Percentiles rank a stretch among this genome's conserved stretches.
Evolutionary conservation across 2,329 filamentous ascomycete genomes (phyloP).

Genomic region (Botrytis tulipae): DNA sequence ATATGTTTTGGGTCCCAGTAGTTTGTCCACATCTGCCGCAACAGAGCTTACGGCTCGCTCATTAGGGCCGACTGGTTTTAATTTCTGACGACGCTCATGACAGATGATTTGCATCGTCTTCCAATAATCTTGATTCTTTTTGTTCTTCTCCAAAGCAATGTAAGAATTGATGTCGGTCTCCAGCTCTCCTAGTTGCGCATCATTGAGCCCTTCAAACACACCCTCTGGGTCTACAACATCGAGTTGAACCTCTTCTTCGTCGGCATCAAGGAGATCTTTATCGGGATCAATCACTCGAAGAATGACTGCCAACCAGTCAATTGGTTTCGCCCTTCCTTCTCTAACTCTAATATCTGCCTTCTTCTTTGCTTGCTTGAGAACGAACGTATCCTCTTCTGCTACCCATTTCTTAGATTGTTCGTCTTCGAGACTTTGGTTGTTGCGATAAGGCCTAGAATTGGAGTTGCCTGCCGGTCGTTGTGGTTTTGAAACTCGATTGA

Average conservation of each 20-base stretch:
- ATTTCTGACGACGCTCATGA: conserved; percentile 68
- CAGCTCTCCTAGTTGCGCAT: conserved; percentile 68
- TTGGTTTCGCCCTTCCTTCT: conserved; percentile 84
- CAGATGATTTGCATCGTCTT: conserved; percentile 84
- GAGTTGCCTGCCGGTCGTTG: conserved; percentile 33
- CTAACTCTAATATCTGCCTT: conserved; percentile 94
- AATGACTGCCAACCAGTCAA: conserved; percentile 91
- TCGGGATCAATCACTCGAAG: conserved; percentile 84
- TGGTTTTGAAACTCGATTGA: conserved; percentile 56
- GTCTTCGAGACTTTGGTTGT: conserved; percentile 49
- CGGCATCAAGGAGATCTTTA: conserved; percentile 81
- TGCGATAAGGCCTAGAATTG: conserved; percentile 34
- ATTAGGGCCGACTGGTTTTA: conserved; percentile 56
- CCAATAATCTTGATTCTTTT: conserved; percentile 85
- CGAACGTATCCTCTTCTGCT: conserved; percentile 92
- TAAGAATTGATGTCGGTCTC: conserved; percentile 82
- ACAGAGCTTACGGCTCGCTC: conserved; percentile 79
- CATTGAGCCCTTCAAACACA: conserved; percentile 72
- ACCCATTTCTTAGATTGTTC: conserved; percentile 82
- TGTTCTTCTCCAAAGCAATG: conserved; percentile 73
- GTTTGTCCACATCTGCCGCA: conserved; percentile 80
- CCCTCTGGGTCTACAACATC: conserved; percentile 76
- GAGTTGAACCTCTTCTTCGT: conserved; percentile 66
- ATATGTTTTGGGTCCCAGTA: conserved; percentile 80
- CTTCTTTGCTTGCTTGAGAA: conserved; percentile 95